These are phyloP conservation scores for Citrus trifoliata DNA, from an alignment of 345 rosid species.

Conservation along the genomic window DNA sequence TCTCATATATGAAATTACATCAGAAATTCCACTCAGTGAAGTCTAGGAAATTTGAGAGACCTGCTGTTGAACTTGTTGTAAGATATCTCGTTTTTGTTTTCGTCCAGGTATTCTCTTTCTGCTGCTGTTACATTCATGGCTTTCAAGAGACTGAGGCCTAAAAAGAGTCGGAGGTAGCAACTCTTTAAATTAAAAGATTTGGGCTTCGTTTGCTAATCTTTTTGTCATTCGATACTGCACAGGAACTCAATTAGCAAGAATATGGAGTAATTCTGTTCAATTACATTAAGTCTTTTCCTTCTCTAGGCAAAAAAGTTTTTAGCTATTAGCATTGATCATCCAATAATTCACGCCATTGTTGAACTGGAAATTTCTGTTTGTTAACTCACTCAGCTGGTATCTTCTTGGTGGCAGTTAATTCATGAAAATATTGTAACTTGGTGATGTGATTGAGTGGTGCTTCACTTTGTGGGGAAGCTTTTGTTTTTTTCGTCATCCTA, in stretches of 20 bases:
- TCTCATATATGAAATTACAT: background rate
- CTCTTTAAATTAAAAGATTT: background rate
- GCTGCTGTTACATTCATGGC: slow-evolving; percentile 97
- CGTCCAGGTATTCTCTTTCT: slow-evolving; percentile 81
- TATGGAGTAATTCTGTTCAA: background rate
- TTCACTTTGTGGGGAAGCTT: background rate
- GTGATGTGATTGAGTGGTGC: background rate
- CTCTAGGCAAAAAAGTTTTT: background rate
- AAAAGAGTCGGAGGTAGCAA: slow-evolving; percentile 43
- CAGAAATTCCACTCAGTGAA: background rate
- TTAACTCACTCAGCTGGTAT: background rate
- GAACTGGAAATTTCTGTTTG: background rate
- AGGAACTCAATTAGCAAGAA: background rate
- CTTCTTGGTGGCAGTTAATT: background rate
- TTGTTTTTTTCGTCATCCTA: background rate
- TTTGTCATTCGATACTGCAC: background rate
- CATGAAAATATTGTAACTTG: background rate
- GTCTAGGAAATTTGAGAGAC: background rate
- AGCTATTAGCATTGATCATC: background rate
- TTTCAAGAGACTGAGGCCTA: slow-evolving; percentile 63
- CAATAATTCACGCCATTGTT: background rate
- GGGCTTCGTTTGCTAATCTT: background rate
- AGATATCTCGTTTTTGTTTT: background rate
- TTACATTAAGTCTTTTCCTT: background rate
- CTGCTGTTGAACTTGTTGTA: background rate